These are phyloP conservation scores for Epichloe hybrida DNA, from an alignment of 2,329 filamentous ascomycete genomes.

Conservation along the genomic window DNA sequence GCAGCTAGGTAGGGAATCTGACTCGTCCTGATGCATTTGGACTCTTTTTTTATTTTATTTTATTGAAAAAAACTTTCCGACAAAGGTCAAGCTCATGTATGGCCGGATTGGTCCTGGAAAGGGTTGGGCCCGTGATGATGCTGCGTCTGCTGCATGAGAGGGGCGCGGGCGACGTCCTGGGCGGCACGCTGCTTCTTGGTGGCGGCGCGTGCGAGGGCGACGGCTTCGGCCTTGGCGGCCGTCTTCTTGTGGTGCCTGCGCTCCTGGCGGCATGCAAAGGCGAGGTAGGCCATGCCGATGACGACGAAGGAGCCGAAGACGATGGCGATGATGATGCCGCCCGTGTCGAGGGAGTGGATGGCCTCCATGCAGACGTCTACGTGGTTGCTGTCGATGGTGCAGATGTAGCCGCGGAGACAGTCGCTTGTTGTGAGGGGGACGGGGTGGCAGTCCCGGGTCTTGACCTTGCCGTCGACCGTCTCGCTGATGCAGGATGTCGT, in stretches of 20 bases:
- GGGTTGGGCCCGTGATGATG: constrained; percentile 16
- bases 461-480: constrained; percentile 22
- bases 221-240: constrained; percentile 33
- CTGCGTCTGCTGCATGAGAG: constrained; percentile 22
- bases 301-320: constrained; percentile 30
- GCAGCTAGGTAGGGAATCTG: too few relatives aligned
- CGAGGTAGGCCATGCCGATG: constrained; percentile 25
- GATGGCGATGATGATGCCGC: constrained; percentile 34
- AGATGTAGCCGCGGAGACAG: constrained; percentile 32
- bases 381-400: constrained; percentile 25
- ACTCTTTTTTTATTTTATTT: too few relatives aligned
- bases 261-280: constrained; percentile 40
- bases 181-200: constrained; percentile 29
- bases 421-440: constrained; percentile 20
- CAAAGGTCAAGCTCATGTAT: background rate
- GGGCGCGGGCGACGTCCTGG: constrained; percentile 17
- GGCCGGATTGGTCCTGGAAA: constrained; percentile 21
- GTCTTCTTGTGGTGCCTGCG: constrained; percentile 29
- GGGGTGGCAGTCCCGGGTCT: constrained; percentile 25
- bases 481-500: constrained; percentile 27
- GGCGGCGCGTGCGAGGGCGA: constrained; percentile 34
- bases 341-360: constrained; percentile 25
- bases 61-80: background rate
- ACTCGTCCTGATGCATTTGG: too few relatives aligned
- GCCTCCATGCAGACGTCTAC: constrained; percentile 27